Evolutionary conservation across 2,329 filamentous ascomycete genomes (phyloP), one percentile per base, ranked within the genome.

Genomic region (Byssothecium circinans): DNA sequence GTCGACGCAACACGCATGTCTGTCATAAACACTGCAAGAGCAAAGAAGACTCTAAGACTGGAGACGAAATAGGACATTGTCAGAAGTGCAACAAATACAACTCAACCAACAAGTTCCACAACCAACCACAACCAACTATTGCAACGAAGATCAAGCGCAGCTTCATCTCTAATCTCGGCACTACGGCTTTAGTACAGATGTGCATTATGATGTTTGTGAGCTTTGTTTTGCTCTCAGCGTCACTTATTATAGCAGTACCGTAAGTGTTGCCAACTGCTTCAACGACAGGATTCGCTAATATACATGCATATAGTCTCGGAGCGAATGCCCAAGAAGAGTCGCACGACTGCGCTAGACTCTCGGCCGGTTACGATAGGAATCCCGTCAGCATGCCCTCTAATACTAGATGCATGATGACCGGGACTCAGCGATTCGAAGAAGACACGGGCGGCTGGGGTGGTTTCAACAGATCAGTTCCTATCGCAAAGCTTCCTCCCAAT

Each of bases 11-110:
- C 20, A 47, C 50, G 3, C 65, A 68, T 39, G 60, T 47, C 8
- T 69, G 65, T 40, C 66, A 68, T 44, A 65, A 65, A 41, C 62
- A 68, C 41, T 68, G 60, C 53, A 58, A 53, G n/a, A 52, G 47
- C 19, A 44, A 41, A 2, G 47, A 60, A 11, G 53, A 54, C 8
- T 60, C 60, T 0, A 56, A 52, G 23, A 64, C 58, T 0, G 60
- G 60, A 8, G 65, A 66, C 35, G 65, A 67, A 41, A 51, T 69
- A 10, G 64, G 62, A 3, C 61, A 67, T 40, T 69, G 64, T 34
- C 66, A 69, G 32, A 64, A 59, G 20, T 66, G 62, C 44, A 62
- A 57, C 20, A 65, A 61, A 30, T 62, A 50, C 45, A 64, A 66
- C 22, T n/a, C 17, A 8, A 30, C 47, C 23, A 56, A 64, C 47